Base-by-base conservation (phyloP, 2,329 filamentous ascomycete species). In the Dichotomopilus funicola region DNA sequence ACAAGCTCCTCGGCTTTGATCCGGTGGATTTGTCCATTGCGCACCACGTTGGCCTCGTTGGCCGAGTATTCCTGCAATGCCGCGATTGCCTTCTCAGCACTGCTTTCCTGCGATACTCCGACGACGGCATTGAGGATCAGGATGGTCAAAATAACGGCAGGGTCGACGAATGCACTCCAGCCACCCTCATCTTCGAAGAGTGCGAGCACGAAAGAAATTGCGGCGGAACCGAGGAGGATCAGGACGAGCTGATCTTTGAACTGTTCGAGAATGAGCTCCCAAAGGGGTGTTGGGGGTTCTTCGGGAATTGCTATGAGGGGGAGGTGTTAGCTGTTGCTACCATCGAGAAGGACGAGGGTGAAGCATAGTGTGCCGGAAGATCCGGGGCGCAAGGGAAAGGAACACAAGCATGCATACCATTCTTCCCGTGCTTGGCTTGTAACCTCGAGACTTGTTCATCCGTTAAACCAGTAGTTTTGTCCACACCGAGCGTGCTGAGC, bases 211-310 rank as follows among this genome's bases (percentile, higher is more conserved):
- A 99, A 97, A 2, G 94, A 97, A 38, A 99, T 86, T 19, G 87
- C 90, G 9, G 94, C 94, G 40, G 92, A 97, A 53, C 85, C 94
- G 49, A 99, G 82, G 27, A 99, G 80, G 65, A 99, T 99, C 53
- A 99, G 82, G 63, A 99, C 94, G 48, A 99, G 83, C 73, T 99
- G 94, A 70, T 99, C 94, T 74, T 99, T 96, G 81, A 99, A 99
- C 72, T 99, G 94, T 75, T 99, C 94, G 57, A 99, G 81, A 54
- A 99, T 89, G 61, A 99, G 85, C 74, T 97, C 83, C 94, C 92
- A 99, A 48, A 99, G 71, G 41, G 94, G 94, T 36, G 94, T 99
- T 3, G 94, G 91, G 53, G 94, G 94, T 62, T 99, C 94, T 75
- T 99, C 94, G 46, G 80, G 74, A 59, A 84, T 84, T 48, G 79